Evolutionary conservation across 2,329 filamentous ascomycete genomes (phyloP), one percentile per base, ranked within the genome.

Genomic region (Trichoderma koningii): DNA sequence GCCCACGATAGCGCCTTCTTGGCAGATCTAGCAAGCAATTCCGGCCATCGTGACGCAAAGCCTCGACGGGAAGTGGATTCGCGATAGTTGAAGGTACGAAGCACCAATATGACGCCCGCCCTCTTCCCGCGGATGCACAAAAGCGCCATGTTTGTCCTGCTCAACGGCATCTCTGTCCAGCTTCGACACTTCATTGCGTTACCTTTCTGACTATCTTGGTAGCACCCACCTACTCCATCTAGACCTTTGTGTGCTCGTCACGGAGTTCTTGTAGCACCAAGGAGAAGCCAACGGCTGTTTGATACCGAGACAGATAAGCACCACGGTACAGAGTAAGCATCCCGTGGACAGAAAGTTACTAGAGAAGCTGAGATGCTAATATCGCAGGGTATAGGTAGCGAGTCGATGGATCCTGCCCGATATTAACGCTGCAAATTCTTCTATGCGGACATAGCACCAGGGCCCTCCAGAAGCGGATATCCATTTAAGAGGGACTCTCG

Each of bases 1-100:
- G 50, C 60, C 45, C 50, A 47, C 51, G 42, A 50, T 21, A 63
- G 61, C 52, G 51, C 48, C 48, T 30, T 56, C 61, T 50, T 42
- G 44, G 51, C 51, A 38, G 30, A 42, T 42, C 19, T 44, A 21
- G 44, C 61, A 50, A 21, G 41, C 19, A 55, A 19, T 30, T 53
- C 42, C 15, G 21, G 41, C 44, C 30, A 28, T 64, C 42, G 61
- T 64, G 44, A 44, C 26, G 21, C 30, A 47, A 34, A 55, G 42
- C n/a, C 21, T 45, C 23, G 28, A 21, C 45, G 38, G 15, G 42
- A 47, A 42, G 60, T 62, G 50, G 60, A 30, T 55, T 38, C 42
- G 4, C 26, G 60, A 55, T 63, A 14, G 34, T 38, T 53, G 44
- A 63, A 63, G 50, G 52, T 56, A 50, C 44, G 30, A 64, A 28